A percentile compares a stretch with the other conserved stretches of the same genome.
These are phyloP conservation scores for Cyphellophora europaea DNA, from an alignment of 2,329 filamentous ascomycete species.

Conservation along the genomic window DNA sequence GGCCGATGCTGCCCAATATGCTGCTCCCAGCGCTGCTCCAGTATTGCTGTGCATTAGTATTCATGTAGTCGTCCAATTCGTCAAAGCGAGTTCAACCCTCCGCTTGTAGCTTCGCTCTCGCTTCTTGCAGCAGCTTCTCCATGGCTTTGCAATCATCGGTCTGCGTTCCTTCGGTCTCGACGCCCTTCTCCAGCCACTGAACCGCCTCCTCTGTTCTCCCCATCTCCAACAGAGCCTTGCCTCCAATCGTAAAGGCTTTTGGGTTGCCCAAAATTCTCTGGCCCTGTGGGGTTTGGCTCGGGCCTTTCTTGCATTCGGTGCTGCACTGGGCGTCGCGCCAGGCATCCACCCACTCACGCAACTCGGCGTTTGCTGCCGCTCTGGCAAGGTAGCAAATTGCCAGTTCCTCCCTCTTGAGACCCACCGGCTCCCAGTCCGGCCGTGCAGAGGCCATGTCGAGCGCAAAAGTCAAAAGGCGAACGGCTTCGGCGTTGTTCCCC, in stretches of 20 bases:
- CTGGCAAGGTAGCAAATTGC: conserved; percentile 73
- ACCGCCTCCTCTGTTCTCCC: conserved; percentile 71
- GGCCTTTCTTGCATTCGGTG: conserved; percentile 63
- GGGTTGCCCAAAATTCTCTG: conserved; percentile 58
- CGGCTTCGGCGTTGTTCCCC: conserved; percentile 62
- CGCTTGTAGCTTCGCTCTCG: neutral
- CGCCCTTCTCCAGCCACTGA: conserved; percentile 64
- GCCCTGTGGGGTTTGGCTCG: conserved; percentile 15
- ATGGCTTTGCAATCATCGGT: neutral
- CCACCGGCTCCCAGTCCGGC: conserved; percentile 79
- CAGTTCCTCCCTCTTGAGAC: conserved; percentile 76
- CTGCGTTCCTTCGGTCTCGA: conserved; percentile 67
- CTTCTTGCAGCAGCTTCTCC: conserved; percentile 1
- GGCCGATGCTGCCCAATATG: too few species aligned
- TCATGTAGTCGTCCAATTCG: too few species aligned
- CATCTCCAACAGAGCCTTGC: conserved; percentile 85
- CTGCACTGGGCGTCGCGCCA: conserved; percentile 80
- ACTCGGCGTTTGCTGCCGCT: conserved; percentile 80
- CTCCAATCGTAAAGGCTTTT: conserved; percentile 90
- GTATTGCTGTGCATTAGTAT: too few species aligned
- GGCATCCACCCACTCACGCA: conserved; percentile 74
- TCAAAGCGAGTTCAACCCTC: too few species aligned
- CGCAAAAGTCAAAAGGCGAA: conserved; percentile 74
- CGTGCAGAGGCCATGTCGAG: conserved; percentile 78
- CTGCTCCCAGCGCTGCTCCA: too few species aligned